Evolutionary conservation across 2,329 filamentous ascomycete species (phyloP).

Genomic region (Colletotrichum limetticola): DNA sequence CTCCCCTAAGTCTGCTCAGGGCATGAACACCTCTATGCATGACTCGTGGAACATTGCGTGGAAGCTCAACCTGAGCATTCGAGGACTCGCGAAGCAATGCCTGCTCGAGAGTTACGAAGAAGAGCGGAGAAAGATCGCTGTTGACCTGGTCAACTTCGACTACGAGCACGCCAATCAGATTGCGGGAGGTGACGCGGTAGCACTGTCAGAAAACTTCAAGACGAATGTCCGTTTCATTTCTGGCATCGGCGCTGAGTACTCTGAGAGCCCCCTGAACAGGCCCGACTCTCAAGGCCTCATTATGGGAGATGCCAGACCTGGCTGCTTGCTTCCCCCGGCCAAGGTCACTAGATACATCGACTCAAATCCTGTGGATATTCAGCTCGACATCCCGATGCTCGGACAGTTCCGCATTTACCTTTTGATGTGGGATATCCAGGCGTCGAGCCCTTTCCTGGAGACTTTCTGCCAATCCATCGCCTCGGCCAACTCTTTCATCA

Average conservation of each 20-base stretch:
- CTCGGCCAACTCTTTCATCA: slow-evolving; percentile 64
- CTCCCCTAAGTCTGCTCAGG: slow-evolving; percentile 77
- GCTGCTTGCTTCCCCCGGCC: slow-evolving; percentile 71
- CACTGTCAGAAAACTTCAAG: slow-evolving; percentile 74
- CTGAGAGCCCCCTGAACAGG: slow-evolving; percentile 62
- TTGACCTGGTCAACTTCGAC: slow-evolving; percentile 70
- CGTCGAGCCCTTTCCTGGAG: slow-evolving; percentile 67
- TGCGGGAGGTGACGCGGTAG: slow-evolving; percentile 69
- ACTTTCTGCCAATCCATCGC: slow-evolving; percentile 67
- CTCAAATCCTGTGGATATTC: slow-evolving; percentile 80
- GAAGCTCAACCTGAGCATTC: slow-evolving; percentile 63
- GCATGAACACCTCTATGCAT: slow-evolving; percentile 70
- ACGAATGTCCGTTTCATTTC: slow-evolving; percentile 80
- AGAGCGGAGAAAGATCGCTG: slow-evolving; percentile 71
- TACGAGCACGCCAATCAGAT: slow-evolving; percentile 68
- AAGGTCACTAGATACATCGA: slow-evolving; percentile 81
- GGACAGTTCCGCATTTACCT: slow-evolving; percentile 83
- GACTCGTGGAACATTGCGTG: slow-evolving; percentile 71
- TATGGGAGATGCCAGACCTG: slow-evolving; percentile 62
- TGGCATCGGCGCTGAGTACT: slow-evolving; percentile 73
- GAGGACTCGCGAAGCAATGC: slow-evolving; percentile 63
- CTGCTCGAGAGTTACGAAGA: slow-evolving; percentile 71
- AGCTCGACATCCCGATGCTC: slow-evolving; percentile 81
- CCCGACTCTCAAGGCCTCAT: slow-evolving; percentile 50
- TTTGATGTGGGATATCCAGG: slow-evolving; percentile 71